Conservation (phyloP, 1,139 yeast species). For the Geotrichum bryndzae region DNA sequence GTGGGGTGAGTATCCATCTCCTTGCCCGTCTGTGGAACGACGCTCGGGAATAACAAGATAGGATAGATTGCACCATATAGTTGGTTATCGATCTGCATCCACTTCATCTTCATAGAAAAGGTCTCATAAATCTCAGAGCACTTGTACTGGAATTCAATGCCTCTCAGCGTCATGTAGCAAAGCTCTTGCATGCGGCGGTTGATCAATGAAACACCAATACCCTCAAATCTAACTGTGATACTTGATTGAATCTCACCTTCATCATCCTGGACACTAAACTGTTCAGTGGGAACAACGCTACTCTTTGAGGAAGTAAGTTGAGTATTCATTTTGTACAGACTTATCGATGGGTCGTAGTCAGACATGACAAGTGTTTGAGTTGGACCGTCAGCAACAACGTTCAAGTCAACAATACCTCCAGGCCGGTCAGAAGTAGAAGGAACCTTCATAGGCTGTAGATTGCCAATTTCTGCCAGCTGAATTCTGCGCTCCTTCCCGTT, state of each 20-base stretch:
- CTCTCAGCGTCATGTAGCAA: constrained; percentile 72
- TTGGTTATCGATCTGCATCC: constrained; percentile 94
- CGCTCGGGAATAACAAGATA: constrained; percentile 84
- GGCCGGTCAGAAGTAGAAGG: constrained; percentile 37
- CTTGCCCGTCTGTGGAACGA: constrained; percentile 74
- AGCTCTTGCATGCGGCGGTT: constrained; percentile 69
- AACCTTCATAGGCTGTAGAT: constrained; percentile 71
- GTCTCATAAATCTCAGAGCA: constrained; percentile 83
- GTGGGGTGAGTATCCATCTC: constrained; percentile 90
- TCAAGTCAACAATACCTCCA: constrained; percentile 62
- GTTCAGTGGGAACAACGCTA: constrained; percentile 16
- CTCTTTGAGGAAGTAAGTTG: not conserved
- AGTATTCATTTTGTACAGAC: constrained; percentile 54
- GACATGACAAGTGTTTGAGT: constrained; percentile 82
- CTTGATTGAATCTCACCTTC: constrained; percentile 51
- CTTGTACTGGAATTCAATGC: constrained; percentile 73
- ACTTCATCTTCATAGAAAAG: constrained; percentile 71
- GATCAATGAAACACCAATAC: constrained; percentile 81
- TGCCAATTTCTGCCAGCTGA: constrained; percentile 89
- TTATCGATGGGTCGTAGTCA: constrained; percentile 69
- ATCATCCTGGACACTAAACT: constrained; percentile 50
- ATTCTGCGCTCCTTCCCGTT: constrained; percentile 67
- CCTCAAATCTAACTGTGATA: constrained; percentile 65
- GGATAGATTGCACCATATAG: constrained; percentile 85
- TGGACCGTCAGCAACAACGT: constrained; percentile 95